Evolutionary conservation across 1,139 yeast genomes (phyloP).

Genomic region (Yueomyces sp.): DNA sequence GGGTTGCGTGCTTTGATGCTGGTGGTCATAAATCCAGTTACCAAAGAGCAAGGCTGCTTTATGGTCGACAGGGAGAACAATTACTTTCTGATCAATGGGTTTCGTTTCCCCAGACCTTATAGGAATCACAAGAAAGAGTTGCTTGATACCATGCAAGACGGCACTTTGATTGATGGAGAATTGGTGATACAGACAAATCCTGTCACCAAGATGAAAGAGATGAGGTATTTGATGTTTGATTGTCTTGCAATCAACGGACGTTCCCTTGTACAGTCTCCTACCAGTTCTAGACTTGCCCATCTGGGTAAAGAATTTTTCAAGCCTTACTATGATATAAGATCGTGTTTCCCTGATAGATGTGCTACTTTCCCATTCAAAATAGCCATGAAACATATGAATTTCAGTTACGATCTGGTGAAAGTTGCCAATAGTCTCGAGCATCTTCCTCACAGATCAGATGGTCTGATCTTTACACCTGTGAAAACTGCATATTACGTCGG

Average conservation of each 20-base stretch:
- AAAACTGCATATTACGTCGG: constrained; percentile 81
- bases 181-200: constrained; percentile 46
- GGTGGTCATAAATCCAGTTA: constrained; percentile 51
- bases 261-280: constrained; percentile 51
- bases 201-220: constrained; percentile 42
- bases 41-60: constrained; percentile 66
- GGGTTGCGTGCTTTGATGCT: constrained; percentile 74
- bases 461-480: constrained; percentile 85
- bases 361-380: constrained; percentile 74
- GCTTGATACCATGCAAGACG: constrained; percentile 52
- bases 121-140: constrained; percentile 33
- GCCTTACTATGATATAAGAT: constrained; percentile 66
- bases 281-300: constrained; percentile 77
- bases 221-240: constrained; percentile 81
- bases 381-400: constrained; percentile 77
- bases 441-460: constrained; percentile 84
- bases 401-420: constrained; percentile 63
- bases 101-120: constrained; percentile 66
- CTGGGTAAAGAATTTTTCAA: constrained; percentile 70
- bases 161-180: constrained; percentile 89
- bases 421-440: constrained; percentile 65
- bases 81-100: constrained; percentile 64
- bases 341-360: constrained; percentile 58
- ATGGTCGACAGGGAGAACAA: constrained; percentile 81
- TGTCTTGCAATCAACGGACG: constrained; percentile 75